Evolutionary conservation across 345 rosid genomes (phyloP).

Genomic region (Ailanthus altissimus): DNA sequence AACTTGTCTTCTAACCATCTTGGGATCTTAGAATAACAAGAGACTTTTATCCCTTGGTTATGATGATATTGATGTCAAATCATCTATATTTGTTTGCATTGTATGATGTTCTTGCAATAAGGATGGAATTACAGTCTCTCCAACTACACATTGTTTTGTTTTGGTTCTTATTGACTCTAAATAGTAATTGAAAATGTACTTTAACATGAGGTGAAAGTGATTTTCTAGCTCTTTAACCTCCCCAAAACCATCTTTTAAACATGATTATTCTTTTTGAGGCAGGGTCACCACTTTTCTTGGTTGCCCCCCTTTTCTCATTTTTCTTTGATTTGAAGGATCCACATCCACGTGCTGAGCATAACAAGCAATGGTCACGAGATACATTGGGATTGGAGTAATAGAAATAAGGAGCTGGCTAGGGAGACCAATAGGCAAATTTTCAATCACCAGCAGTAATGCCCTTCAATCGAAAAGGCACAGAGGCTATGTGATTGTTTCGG

Average conservation of each 20-base stretch:
- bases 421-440: slow-evolving; percentile 2
- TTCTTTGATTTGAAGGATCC: slow-evolving; percentile 25
- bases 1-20: slow-evolving; percentile 4
- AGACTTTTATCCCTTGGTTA: slow-evolving; percentile 9
- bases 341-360: slow-evolving; percentile 33
- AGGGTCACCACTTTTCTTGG: slow-evolving; percentile 18
- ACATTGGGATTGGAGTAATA: slow-evolving; percentile 27
- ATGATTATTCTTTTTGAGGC: slow-evolving; percentile 21
- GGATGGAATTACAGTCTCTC: not conserved
- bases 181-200: slow-evolving; percentile 6
- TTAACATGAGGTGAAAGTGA: slow-evolving; percentile 10
- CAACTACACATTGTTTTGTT: not conserved
- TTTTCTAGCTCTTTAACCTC: not conserved
- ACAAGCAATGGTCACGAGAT: slow-evolving; percentile 24
- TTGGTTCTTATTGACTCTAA: not conserved
- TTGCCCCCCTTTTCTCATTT: not conserved
- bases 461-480: slow-evolving; percentile 15
- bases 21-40: slow-evolving; percentile 27
- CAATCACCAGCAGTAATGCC: slow-evolving; percentile 16
- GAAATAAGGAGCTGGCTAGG: not conserved
- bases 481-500: slow-evolving; percentile 22
- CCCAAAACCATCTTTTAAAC: slow-evolving; percentile 8
- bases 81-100: slow-evolving; percentile 21
- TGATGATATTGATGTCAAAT: slow-evolving; percentile 30
- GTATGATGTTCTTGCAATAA: not conserved